Evolutionary conservation across 2,329 filamentous ascomycete genomes (phyloP).

Genomic region (Colletotrichum somersetense): DNA sequence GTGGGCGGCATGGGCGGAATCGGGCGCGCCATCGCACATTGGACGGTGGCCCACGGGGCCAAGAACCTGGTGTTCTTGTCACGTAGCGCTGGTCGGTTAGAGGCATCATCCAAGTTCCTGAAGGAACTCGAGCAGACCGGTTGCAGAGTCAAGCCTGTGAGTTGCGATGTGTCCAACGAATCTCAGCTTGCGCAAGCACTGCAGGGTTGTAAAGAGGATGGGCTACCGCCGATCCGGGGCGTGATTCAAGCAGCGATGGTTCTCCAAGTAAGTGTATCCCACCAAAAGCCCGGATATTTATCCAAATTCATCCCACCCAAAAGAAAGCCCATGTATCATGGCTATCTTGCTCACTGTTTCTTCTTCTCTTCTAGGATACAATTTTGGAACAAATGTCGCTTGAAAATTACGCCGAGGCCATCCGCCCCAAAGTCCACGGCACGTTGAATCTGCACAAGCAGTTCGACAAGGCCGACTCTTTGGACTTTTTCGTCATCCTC

Average conservation of each 20-base stretch:
- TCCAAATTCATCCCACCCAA: too few species aligned
- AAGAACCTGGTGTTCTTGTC: slow-evolving; percentile 49
- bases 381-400: slow-evolving; percentile 62
- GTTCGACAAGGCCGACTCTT: slow-evolving; percentile 42
- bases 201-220: too few species aligned
- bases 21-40: slow-evolving; percentile 44
- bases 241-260: not conserved
- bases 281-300: too few species aligned
- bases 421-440: slow-evolving; percentile 51
- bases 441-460: slow-evolving; percentile 47
- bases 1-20: slow-evolving; percentile 49
- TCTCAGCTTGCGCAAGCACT: too few species aligned
- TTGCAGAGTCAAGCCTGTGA: too few species aligned
- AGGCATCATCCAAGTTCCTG: too few species aligned
- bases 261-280: not conserved
- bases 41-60: slow-evolving; percentile 47
- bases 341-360: too few species aligned
- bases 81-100: too few species aligned
- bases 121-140: too few species aligned
- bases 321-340: too few species aligned
- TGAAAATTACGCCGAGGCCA: slow-evolving; percentile 61
- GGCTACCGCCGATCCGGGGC: not conserved
- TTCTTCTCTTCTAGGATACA: slow-evolving; percentile 42
- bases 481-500: slow-evolving; percentile 53
- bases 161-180: not conserved